Percentiles rank a stretch among this genome's conserved stretches.
Conservation (phyloP, 2,329 filamentous ascomycete species). For the Ceratocystis harringtonii region DNA sequence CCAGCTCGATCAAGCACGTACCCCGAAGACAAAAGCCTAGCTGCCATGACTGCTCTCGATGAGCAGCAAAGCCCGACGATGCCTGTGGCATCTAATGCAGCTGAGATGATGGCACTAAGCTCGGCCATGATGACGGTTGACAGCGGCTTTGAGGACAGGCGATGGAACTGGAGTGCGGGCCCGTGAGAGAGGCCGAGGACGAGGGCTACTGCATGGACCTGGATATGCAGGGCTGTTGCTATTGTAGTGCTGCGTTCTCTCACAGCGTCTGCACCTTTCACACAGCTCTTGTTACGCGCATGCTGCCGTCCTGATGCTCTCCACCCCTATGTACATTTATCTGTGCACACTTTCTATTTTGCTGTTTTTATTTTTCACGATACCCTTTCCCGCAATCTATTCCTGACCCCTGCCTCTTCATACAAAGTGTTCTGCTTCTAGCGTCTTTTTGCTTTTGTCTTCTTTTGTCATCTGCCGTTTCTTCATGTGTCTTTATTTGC, state of each 20-base stretch:
- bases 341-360: not conserved
- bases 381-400: not conserved
- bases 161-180: conserved; percentile 36
- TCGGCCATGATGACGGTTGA: conserved; percentile 42
- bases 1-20: not conserved
- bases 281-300: not conserved
- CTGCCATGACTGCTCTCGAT: not conserved
- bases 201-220: not conserved
- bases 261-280: no score
- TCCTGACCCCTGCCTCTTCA: not conserved
- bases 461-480: not conserved
- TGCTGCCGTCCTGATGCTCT: not conserved
- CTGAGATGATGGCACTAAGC: conserved; percentile 26
- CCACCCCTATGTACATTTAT: not conserved
- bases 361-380: not conserved
- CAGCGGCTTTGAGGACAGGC: conserved; percentile 43
- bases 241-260: not conserved
- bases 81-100: conserved; percentile 4
- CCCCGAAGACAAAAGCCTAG: not conserved
- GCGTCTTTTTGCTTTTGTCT: not conserved
- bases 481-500: not conserved
- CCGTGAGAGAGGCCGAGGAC: not conserved
- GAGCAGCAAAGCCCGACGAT: not conserved
- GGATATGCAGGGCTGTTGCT: not conserved
- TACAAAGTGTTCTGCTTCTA: not conserved